Conservation (phyloP, 1,139 yeast genomes). For the Suhomyces bolitotheri region DNA sequence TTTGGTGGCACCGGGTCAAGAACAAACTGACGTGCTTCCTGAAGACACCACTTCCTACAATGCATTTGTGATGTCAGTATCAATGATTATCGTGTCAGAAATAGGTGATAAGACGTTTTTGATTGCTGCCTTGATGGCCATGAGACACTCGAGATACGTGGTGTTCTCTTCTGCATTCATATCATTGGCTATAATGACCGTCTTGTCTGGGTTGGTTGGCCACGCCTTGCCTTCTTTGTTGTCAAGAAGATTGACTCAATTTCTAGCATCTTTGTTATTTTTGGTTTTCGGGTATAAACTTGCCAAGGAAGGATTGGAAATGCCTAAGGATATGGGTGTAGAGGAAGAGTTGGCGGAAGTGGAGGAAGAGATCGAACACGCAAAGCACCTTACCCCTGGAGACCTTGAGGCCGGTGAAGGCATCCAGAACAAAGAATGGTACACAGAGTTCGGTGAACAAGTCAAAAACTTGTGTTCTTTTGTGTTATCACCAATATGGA, state of each 20-base stretch:
- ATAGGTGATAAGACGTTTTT: slow-evolving; percentile 96
- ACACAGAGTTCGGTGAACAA: slow-evolving; percentile 29
- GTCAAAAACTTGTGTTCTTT: slow-evolving; percentile 57
- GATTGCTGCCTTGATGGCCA: slow-evolving; percentile 97
- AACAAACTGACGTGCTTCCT: slow-evolving; percentile 9
- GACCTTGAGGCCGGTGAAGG: slow-evolving; percentile 57
- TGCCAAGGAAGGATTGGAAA: slow-evolving; percentile 74
- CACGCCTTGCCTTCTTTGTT: slow-evolving; percentile 85
- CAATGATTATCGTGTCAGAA: slow-evolving; percentile 92
- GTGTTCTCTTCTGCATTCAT: slow-evolving; percentile 87
- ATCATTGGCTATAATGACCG: slow-evolving; percentile 89
- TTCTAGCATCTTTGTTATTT: slow-evolving; percentile 78
- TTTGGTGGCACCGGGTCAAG: slow-evolving; percentile 17
- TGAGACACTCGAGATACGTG: slow-evolving; percentile 80
- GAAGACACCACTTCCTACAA: slow-evolving; percentile 30
- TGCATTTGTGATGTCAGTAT: slow-evolving; percentile 65
- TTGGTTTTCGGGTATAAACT: slow-evolving; percentile 80
- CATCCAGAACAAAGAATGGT: slow-evolving; percentile 23
- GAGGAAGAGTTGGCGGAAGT: slow-evolving; percentile 96
- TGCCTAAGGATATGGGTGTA: slow-evolving; percentile 82
- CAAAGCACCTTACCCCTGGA: slow-evolving; percentile 53
- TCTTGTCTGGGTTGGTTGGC: slow-evolving; percentile 87
- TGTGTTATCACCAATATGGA: slow-evolving; percentile 84
- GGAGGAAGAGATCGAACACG: slow-evolving; percentile 83
- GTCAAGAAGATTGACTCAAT: slow-evolving; percentile 77